A percentile compares a stretch with the other conserved stretches of the same genome.
These are phyloP conservation scores for Diaporthe citriasiana DNA, from an alignment of 2,329 filamentous ascomycete genomes.

Conservation along the genomic window DNA sequence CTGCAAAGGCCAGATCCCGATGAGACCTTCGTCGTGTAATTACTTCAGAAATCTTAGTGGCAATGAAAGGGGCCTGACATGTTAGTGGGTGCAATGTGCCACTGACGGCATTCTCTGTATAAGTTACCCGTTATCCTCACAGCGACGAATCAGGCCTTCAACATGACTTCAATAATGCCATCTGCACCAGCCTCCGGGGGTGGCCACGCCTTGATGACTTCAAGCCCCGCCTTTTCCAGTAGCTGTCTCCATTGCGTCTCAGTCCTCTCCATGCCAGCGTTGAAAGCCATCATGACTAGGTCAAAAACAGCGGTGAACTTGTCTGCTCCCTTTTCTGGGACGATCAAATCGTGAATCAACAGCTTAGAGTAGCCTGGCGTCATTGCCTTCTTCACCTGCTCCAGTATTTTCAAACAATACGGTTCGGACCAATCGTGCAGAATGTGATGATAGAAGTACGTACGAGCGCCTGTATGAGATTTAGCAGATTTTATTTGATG, in stretches of 20 bases:
- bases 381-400: slow-evolving; percentile 49
- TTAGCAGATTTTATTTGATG: neutral
- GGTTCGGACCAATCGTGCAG: slow-evolving; percentile 56
- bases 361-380: slow-evolving; percentile 52
- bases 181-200: slow-evolving; percentile 46
- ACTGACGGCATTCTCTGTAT: no score
- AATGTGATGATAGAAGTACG: slow-evolving; percentile 51
- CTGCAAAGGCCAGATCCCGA: no score
- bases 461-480: slow-evolving; percentile 47
- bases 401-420: slow-evolving; percentile 52
- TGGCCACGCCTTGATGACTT: slow-evolving; percentile 46
- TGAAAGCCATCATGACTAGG: slow-evolving; percentile 51
- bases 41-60: no score
- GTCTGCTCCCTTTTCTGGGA: slow-evolving; percentile 47
- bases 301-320: slow-evolving; percentile 47
- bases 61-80: no score
- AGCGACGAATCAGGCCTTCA: neutral
- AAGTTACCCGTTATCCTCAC: no score
- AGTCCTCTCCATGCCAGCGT: slow-evolving; percentile 48
- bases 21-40: no score
- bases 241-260: slow-evolving; percentile 48
- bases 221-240: slow-evolving; percentile 44
- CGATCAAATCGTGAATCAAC: slow-evolving; percentile 52
- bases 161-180: slow-evolving; percentile 37
- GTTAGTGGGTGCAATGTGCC: no score